These are phyloP conservation scores for Epichloe gansuensis DNA, from an alignment of 2,329 filamentous ascomycete genomes.

Conservation along the genomic window DNA sequence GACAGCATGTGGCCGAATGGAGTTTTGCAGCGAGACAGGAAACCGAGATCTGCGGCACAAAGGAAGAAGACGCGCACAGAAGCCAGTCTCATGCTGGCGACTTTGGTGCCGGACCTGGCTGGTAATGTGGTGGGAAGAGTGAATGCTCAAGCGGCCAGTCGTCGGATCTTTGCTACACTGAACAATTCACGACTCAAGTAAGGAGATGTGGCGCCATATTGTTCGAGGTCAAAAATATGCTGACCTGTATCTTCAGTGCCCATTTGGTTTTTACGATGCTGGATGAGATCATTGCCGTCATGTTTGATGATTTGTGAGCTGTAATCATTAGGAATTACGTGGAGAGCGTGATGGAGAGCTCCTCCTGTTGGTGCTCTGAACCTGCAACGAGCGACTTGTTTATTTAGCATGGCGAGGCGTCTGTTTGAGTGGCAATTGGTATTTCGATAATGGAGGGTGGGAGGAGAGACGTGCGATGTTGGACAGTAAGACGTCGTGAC, in stretches of 20 bases:
- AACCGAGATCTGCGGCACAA: slow-evolving; percentile 54
- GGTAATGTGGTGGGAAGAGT: slow-evolving; percentile 85
- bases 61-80: slow-evolving; percentile 74
- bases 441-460: background rate
- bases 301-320: slow-evolving; percentile 38
- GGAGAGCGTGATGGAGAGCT: background rate
- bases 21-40: slow-evolving; percentile 34
- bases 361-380: background rate
- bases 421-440: background rate
- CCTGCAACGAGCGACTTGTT: background rate
- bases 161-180: slow-evolving; percentile 77
- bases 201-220: slow-evolving; percentile 19
- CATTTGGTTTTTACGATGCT: slow-evolving; percentile 60
- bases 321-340: background rate
- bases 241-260: slow-evolving; percentile 29
- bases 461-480: background rate
- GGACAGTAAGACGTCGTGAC: background rate
- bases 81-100: slow-evolving; percentile 78
- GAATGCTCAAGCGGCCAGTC: slow-evolving; percentile 82
- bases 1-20: slow-evolving; percentile 76
- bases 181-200: slow-evolving; percentile 88
- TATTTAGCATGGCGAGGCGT: slow-evolving; percentile 4
- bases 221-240: background rate
- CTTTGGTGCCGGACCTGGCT: slow-evolving; percentile 79
- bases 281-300: slow-evolving; percentile 54